Evolutionary conservation across 192 early-diverging fungal genomes (phyloP), one percentile per base, ranked within the genome.

Genomic region (Podila epigama): DNA sequence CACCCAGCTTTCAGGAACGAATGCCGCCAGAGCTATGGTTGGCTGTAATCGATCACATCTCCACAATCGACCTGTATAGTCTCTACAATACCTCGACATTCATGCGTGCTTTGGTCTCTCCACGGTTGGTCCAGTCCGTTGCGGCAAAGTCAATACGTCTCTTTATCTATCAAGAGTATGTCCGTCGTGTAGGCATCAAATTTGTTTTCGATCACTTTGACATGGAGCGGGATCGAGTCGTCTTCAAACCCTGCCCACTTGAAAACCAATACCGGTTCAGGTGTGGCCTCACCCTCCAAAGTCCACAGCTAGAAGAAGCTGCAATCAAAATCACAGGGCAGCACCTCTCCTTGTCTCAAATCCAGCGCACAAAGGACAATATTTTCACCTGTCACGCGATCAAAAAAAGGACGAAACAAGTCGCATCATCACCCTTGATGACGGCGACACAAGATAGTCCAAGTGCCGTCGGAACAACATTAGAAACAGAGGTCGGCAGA

Each of bases 191-290:
- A 13, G 60, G 66, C 1, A 59, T 77, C 66, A 42, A 44, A 39
- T 68, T 77, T 50, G 73, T 59, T 8, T 77, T 77, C 31, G 73
- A 77, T 18, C 60, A 61, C 33, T 77, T 68, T 68, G 73, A 77
- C 22, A 36, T 77, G 9, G 56, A 50, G 37, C 32, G 60, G 22
- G 73, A 77, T 52, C 63, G 73, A 9, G 57, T 77, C 20, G 59
- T 77, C 18, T 77, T 64, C 44, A 54, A 60, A 13, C 65, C 66
- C 18, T 18, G 48, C 0, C 20, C 41, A 4, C 0, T 9, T 11
- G 65, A 77, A 15, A 54, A 68, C 41, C 73, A 77, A 18, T 62
- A 64, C 33, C 73, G 66, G 25, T 77, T 77, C 40, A 37, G 61
- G 33, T 40, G 60, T 15, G 66, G 73, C 9, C 25, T 77, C 8